Base-by-base conservation (phyloP, 139 green algal species). In the Astrephomene gubernaculifera region DNA sequence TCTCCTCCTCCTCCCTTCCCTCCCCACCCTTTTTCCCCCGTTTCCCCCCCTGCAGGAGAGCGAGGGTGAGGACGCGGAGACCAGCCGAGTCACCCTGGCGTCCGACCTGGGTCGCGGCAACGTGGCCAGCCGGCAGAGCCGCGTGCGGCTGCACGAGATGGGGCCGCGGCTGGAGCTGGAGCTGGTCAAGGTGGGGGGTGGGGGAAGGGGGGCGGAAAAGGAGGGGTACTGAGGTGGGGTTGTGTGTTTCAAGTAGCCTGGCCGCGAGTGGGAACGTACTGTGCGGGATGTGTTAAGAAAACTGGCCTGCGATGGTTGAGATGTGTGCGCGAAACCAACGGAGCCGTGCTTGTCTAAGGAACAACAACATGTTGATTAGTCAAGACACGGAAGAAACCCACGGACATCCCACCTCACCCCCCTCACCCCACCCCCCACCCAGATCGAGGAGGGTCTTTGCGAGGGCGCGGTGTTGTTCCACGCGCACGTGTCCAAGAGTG, bases 371-470 rank as follows among this genome's bases (percentile, higher is more conserved):
- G n/a, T n/a, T n/a, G n/a, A n/a, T n/a, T n/a, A n/a, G n/a, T n/a
- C n/a, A n/a, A n/a, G n/a, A n/a, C n/a, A n/a, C n/a, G n/a, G n/a
- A n/a, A n/a, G n/a, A n/a, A n/a, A n/a, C n/a, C n/a, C n/a, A n/a
- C n/a, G n/a, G n/a, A n/a, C n/a, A n/a, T n/a, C n/a, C n/a, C n/a
- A n/a, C n/a, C 61, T n/a, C 29, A 8, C 43, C 70, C n/a, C 1
- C 70, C 24, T 44, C 43, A 10, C 19, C 33, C 35, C 3, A 8
- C 35, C 31, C 75, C 39, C 21, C 57, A 5, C 22, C 19, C 79
- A 91, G 76, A 88, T 98, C 52, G 95, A 99, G 90, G 97, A 98
- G 92, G 97, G 97, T 2, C 86, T 99, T 85, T 98, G 94, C 83
- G 91, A 90, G 0, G 97, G 97, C 5, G 85, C 86, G 0, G 96